phyloP scores from a whole-genome alignment of 345 rosid genomes.

The Noccaea bulbosa region DNA sequence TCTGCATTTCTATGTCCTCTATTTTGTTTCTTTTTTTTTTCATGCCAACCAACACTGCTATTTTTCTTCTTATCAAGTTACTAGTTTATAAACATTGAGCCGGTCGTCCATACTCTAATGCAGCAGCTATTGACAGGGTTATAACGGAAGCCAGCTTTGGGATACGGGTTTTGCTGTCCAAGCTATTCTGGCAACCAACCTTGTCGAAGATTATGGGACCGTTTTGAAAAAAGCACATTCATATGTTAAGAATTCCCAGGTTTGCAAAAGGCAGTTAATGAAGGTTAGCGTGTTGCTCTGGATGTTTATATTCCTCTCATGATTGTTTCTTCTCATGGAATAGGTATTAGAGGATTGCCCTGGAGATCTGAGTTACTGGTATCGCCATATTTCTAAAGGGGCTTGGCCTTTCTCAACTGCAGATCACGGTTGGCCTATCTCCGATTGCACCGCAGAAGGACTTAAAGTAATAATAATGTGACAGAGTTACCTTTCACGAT shows the following conservation, averaged over 20 bases:
- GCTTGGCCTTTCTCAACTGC: conserved; percentile 99
- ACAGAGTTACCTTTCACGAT: conserved; percentile 4
- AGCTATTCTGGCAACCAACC: conserved; percentile 78
- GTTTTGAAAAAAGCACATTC: conserved; percentile 71
- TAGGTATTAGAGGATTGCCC: conserved; percentile 89
- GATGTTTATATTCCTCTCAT: not conserved
- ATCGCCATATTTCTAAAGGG: conserved; percentile 97
- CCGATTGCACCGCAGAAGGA: conserved; percentile 96
- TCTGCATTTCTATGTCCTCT: conserved; percentile 9
- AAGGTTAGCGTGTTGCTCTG: conserved; percentile 25
- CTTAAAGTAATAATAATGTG: conserved; percentile 61
- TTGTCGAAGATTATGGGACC: conserved; percentile 70
- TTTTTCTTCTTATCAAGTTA: not conserved
- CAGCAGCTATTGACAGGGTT: conserved; percentile 68
- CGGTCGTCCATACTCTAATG: conserved; percentile 38
- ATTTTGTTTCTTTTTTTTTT: not conserved
- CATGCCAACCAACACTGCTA: conserved; percentile 13
- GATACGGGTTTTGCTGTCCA: conserved; percentile 86
- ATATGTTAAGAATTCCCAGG: conserved; percentile 80
- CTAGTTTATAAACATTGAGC: conserved; percentile 25
- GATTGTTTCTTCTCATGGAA: conserved; percentile 28
- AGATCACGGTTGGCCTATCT: conserved; percentile 99
- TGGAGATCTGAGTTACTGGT: conserved; percentile 79
- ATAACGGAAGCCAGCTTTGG: conserved; percentile 98
- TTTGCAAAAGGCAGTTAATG: conserved; percentile 24